Evolutionary conservation across 192 early-diverging fungal species (phyloP).

Genomic region (Backusella circina): DNA sequence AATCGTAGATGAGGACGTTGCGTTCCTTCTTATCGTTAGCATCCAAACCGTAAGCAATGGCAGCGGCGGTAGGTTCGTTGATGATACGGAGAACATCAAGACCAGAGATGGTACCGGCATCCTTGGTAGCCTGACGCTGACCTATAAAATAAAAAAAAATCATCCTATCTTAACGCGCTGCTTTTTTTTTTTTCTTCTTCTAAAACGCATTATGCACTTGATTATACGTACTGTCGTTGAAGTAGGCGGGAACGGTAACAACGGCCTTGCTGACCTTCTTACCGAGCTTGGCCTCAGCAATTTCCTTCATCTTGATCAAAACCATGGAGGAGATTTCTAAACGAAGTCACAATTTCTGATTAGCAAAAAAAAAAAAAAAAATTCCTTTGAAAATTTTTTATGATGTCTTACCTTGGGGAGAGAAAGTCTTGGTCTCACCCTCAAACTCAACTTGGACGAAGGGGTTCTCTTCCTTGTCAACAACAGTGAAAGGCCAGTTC

Average conservation of each 20-base stretch:
- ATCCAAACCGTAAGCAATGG: slow-evolving; percentile 96
- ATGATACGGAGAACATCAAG: slow-evolving; percentile 86
- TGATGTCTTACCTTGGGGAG: slow-evolving; percentile 59
- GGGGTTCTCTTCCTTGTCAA: slow-evolving; percentile 65
- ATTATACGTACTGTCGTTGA: slow-evolving; percentile 67
- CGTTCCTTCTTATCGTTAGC: slow-evolving; percentile 83
- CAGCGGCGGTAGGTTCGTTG: slow-evolving; percentile 89
- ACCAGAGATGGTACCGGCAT: slow-evolving; percentile 84
- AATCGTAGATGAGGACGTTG: slow-evolving; percentile 96
- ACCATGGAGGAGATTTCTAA: slow-evolving; percentile 75
- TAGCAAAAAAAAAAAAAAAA: neutral
- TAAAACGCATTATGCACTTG: neutral
- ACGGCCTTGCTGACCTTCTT: slow-evolving; percentile 70
- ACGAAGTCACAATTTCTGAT: neutral
- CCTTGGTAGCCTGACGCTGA: slow-evolving; percentile 90
- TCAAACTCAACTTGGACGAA: slow-evolving; percentile 80
- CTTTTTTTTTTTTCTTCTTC: neutral
- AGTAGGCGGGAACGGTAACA: slow-evolving; percentile 78
- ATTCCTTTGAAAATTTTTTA: neutral
- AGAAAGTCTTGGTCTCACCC: slow-evolving; percentile 78
- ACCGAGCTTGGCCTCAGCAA: slow-evolving; percentile 57
- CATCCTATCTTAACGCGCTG: neutral
- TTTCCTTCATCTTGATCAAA: slow-evolving; percentile 70
- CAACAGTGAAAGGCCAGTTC: slow-evolving; percentile 83
- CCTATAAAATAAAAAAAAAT: slow-evolving; percentile 48